Base-by-base conservation (phyloP, 768 basidiomycete genomes). In the Russula vinacea region DNA sequence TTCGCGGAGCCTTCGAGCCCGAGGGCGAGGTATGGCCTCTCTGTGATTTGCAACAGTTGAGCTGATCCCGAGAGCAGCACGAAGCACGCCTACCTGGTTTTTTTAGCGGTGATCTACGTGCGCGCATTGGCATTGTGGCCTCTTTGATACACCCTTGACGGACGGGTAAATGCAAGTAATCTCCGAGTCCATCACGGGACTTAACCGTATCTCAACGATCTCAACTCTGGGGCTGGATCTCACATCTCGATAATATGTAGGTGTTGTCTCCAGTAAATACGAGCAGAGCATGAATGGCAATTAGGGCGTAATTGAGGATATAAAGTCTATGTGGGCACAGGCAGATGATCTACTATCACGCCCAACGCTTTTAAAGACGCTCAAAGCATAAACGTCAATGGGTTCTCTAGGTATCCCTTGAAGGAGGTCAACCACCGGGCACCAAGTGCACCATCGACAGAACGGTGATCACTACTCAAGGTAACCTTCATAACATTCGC, bases 1-100 rank as follows among this genome's bases (percentile, higher is more conserved):
- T 99, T 99, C 50, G 97, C 97, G 19, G 93, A 95, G 16, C 97
- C 97, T 76, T 99, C 97, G 40, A 99, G 85, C 24, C 97, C 97
- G 22, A 99, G 84, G n/a, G 96, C 94, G 24, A 97, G 76, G 72
- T 86, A 84, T 17, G 88, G 80, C 56, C 80, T 80, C 64, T 84
- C 90, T 92, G 62, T n/a, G 29, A 32, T 29, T 19, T 42, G 9
- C 17, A 50, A 55, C 17, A 17, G 19, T 6, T 32, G 16, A 55
- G 6, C 50, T 42, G 35, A 40, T 13, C 17, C 11, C 16, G 16
- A 6, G 24, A 14, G 24, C 45, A 33, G 32, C 37, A 26, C 24
- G 32, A 17, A 29, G 42, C 19, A 17, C 26, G 7, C 63, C 24
- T 35, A 68, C 68, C 68, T 64, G 66, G 66, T 22, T 51, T 64